Evolutionary conservation across 1,284 basidiomycete species (phyloP).

Genomic region (Ceratobasidium sp.): DNA sequence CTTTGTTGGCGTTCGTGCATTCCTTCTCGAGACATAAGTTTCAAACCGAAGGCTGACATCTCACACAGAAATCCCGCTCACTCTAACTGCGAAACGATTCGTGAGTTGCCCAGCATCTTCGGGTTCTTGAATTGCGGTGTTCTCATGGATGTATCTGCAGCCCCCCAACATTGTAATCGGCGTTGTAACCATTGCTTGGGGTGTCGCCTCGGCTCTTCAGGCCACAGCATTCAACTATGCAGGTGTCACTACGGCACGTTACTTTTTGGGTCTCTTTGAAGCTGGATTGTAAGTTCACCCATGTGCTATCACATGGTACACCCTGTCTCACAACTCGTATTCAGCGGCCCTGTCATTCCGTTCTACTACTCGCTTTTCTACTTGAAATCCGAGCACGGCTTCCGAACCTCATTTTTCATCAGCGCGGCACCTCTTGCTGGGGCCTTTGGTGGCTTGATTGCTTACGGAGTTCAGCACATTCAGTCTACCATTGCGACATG

Average conservation of each 20-base stretch:
- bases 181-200: conserved; percentile 44
- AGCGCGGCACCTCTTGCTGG: conserved; percentile 45
- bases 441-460: conserved; percentile 46
- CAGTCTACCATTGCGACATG: conserved; percentile 41
- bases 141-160: conserved; percentile 1
- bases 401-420: conserved; percentile 43
- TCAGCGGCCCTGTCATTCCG: conserved; percentile 43
- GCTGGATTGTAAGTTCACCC: conserved; percentile 33
- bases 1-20: conserved; percentile 35
- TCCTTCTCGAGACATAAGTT: neutral
- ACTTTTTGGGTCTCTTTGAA: conserved; percentile 37
- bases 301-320: neutral
- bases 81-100: conserved; percentile 35
- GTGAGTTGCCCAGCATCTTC: neutral
- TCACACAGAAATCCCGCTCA: conserved; percentile 31
- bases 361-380: conserved; percentile 45
- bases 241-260: conserved; percentile 34
- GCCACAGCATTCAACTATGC: conserved; percentile 43
- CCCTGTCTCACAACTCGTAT: conserved; percentile 5
- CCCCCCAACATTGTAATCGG: conserved; percentile 43
- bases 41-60: neutral
- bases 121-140: neutral
- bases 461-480: conserved; percentile 46
- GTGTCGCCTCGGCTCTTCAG: conserved; percentile 42
- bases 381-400: conserved; percentile 43